phyloP scores from a whole-genome alignment of 2,329 filamentous ascomycete species.

The Phialemoniopsis sp. region DNA sequence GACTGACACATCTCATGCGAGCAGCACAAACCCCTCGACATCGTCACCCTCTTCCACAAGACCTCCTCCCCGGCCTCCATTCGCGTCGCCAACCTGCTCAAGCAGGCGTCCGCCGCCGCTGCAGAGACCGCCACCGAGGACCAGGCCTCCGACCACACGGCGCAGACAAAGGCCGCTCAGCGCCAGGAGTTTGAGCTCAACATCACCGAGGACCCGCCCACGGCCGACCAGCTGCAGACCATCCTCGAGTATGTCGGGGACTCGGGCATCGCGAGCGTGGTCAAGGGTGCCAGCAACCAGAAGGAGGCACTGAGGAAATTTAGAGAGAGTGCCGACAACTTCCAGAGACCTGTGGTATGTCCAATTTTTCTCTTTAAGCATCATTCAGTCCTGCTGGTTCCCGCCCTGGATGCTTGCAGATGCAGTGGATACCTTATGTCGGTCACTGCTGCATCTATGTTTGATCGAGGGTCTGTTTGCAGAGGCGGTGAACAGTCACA shows the following conservation, averaged over 20 bases:
- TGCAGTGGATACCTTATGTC: neutral
- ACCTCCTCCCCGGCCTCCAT: slow-evolving; percentile 68
- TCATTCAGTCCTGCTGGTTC: too few species aligned
- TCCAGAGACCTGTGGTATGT: slow-evolving; percentile 75
- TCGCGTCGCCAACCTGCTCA: slow-evolving; percentile 71
- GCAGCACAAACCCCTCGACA: slow-evolving; percentile 78
- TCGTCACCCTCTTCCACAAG: slow-evolving; percentile 95
- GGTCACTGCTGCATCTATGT: neutral
- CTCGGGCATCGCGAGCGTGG: slow-evolving; percentile 51
- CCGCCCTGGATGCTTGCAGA: neutral
- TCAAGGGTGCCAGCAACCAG: slow-evolving; percentile 70
- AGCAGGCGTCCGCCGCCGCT: slow-evolving; percentile 71
- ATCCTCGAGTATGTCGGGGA: slow-evolving; percentile 51
- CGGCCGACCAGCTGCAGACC: slow-evolving; percentile 35
- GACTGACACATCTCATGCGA: neutral
- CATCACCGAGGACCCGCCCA: slow-evolving; percentile 51
- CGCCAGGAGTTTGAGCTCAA: slow-evolving; percentile 76
- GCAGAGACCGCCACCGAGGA: slow-evolving; percentile 66
- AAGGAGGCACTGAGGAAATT: slow-evolving; percentile 78
- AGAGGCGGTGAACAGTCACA: slow-evolving; percentile 3
- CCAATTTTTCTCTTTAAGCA: slow-evolving; percentile 1
- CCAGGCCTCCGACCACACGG: slow-evolving; percentile 63
- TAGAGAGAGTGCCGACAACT: slow-evolving; percentile 62
- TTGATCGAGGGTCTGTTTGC: too few species aligned
- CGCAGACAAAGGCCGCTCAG: slow-evolving; percentile 48